phyloP scores from a whole-genome alignment of 176 grass and related monocot species.

The Oryza australiensis region DNA sequence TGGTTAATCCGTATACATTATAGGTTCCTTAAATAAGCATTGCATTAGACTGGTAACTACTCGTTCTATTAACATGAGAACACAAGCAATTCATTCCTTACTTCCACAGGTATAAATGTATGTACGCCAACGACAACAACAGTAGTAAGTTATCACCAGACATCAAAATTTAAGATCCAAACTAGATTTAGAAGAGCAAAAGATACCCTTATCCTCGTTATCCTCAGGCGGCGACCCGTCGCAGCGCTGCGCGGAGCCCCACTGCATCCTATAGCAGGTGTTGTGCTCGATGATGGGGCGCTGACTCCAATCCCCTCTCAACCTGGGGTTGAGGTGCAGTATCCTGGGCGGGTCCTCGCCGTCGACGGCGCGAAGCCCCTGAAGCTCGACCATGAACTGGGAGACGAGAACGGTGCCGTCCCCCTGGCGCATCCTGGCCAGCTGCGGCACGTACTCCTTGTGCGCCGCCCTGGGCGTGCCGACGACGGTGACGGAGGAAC shows the following conservation, averaged over 20 bases:
- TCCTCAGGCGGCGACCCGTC: slow-evolving; percentile 58
- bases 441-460: slow-evolving; percentile 71
- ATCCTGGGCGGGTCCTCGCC: slow-evolving; percentile 87
- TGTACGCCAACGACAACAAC: neutral
- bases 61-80: slow-evolving; percentile 6
- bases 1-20: neutral
- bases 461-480: slow-evolving; percentile 63
- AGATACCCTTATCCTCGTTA: slow-evolving; percentile 65
- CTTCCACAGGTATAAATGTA: neutral
- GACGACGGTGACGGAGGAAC: slow-evolving; percentile 76
- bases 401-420: slow-evolving; percentile 71
- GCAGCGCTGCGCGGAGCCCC: slow-evolving; percentile 70
- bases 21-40: neutral
- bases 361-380: slow-evolving; percentile 78
- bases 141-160: neutral
- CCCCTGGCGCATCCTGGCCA: slow-evolving; percentile 51
- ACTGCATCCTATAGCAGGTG: slow-evolving; percentile 93
- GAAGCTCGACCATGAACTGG: slow-evolving; percentile 90
- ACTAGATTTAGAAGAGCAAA: neutral
- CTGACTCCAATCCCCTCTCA: slow-evolving; percentile 90
- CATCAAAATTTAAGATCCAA: neutral
- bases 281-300: slow-evolving; percentile 91
- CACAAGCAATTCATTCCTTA: neutral
- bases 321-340: slow-evolving; percentile 79
- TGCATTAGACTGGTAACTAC: neutral